Evolutionary conservation across 148 eudicot species (phyloP), one percentile per base, ranked within the genome.

Genomic region (Chenopodium formosanum): DNA sequence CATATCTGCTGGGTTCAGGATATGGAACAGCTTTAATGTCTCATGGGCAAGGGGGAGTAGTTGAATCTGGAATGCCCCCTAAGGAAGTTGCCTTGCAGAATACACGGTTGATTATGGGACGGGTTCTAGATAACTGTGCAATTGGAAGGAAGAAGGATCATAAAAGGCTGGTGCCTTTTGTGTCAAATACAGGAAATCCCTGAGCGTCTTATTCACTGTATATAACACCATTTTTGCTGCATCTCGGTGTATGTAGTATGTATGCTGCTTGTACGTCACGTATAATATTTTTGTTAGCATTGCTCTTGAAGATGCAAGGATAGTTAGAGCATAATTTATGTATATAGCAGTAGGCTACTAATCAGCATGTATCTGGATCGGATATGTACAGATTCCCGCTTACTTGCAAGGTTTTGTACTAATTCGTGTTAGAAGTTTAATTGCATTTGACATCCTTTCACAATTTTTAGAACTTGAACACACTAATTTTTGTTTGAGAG

Each of bases 131-230:
- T 77, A 92, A 85, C 76, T 94, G 97, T 77, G 97, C 97, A 0
- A 93, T 96, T 71, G 99, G 99, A 29, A 90, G 93, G 89, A 90
- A 91, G 84, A 94, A 93, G 84, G 98, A 94, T 71, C 90, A 92
- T 78, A 89, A 90, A 88, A 91, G 97, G 82, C 82, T 96, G 86
- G 99, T 92, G 44, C 99, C 98, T 56, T 96, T 96, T 74, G 99
- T 96, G 48, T 84, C 95, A 25, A 90, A 85, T 78, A 85, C 83
- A 63, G 93, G 90, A 48, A 90, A 93, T 78, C 88, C 87, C 10
- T 92, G 80, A 84, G 56, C 8, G 7, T 32, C 17, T 40, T 66
- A 32, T 11, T 4, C 29, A 46, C 46, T 76, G 84, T 82, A 76
- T 73, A 82, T 76, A 82, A 65, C 40, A 56, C 22, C 75, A 75